A percentile compares a stretch with the other conserved stretches of the same genome.
Evolutionary conservation across 768 basidiomycete genomes (phyloP).

Genomic region (Mrakia gelida): DNA sequence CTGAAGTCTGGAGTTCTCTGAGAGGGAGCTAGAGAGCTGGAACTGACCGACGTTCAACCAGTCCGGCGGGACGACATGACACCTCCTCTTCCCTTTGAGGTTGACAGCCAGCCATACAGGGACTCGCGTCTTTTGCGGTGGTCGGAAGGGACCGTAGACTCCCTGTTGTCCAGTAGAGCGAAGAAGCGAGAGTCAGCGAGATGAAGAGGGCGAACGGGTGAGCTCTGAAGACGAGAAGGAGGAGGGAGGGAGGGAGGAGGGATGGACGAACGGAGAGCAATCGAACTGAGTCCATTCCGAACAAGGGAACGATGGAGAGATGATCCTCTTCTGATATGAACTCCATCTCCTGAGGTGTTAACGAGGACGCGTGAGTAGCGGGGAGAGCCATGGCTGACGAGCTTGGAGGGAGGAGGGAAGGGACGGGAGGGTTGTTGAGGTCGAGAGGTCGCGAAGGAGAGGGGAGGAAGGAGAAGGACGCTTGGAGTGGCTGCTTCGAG

Average conservation of each 20-base stretch:
- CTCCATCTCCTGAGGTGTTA: slow-evolving; percentile 80
- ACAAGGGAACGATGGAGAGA: slow-evolving; percentile 79
- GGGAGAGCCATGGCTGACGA: slow-evolving; percentile 67
- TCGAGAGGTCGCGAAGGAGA: neutral
- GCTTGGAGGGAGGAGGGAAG: too few relatives aligned
- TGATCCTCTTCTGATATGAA: slow-evolving; percentile 79
- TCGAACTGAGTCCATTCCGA: slow-evolving; percentile 84
- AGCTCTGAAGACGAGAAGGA: neutral
- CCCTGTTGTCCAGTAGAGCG: slow-evolving; percentile 54
- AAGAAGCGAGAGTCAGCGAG: neutral
- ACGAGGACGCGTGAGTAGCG: slow-evolving; percentile 60
- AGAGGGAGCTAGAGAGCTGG: neutral
- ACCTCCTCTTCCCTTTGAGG: slow-evolving; percentile 90
- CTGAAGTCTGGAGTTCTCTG: neutral
- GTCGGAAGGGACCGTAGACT: slow-evolving; percentile 84
- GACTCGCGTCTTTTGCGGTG: slow-evolving; percentile 76
- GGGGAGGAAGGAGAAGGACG: too few relatives aligned
- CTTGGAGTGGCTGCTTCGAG: too few relatives aligned
- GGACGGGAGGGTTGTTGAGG: neutral
- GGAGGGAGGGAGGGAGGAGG: neutral
- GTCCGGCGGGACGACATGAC: slow-evolving; percentile 79
- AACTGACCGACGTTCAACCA: slow-evolving; percentile 82
- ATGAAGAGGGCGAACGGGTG: too few relatives aligned
- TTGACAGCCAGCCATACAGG: slow-evolving; percentile 96
- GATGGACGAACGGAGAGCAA: slow-evolving; percentile 70